phyloP scores from a whole-genome alignment of 768 basidiomycete species.

The Baorangia bicolor region DNA sequence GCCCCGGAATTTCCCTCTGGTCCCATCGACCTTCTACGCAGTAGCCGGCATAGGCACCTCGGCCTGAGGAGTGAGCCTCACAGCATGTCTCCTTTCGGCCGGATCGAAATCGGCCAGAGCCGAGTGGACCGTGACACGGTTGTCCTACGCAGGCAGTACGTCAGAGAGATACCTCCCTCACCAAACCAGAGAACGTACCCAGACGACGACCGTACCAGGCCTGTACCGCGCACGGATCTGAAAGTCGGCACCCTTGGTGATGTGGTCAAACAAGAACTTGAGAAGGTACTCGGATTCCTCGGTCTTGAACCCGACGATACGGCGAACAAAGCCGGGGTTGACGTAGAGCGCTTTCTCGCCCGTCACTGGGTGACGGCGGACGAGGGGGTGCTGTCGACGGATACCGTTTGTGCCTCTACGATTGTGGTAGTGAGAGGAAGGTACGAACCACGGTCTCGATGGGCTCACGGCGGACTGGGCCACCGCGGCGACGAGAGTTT shows the following conservation, averaged over 20 bases:
- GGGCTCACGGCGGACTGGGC: not conserved
- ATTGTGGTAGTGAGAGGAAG: not conserved
- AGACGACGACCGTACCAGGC: not conserved
- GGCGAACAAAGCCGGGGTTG: conserved; percentile 45
- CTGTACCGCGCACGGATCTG: not conserved
- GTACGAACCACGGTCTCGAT: not conserved
- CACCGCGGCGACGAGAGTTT: conserved; percentile 27
- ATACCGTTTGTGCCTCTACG: not conserved
- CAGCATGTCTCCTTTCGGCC: not conserved
- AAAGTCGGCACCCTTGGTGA: not conserved
- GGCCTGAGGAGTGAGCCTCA: not conserved
- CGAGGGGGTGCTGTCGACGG: conserved; percentile 34
- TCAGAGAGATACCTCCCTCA: not conserved
- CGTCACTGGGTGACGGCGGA: conserved; percentile 59
- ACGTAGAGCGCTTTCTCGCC: conserved; percentile 47
- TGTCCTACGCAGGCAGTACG: not conserved
- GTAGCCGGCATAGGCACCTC: not conserved
- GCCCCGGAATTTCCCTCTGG: not conserved
- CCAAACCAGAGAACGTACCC: not conserved
- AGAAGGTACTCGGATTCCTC: conserved; percentile 48
- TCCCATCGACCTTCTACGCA: not conserved
- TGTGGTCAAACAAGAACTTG: not conserved
- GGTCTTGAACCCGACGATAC: conserved; percentile 27
- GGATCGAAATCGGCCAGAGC: not conserved
- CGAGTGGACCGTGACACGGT: not conserved